Evolutionary conservation across 495 filamentous ascomycete genomes (phyloP).

Genomic region (Talaromyces thailandensis): DNA sequence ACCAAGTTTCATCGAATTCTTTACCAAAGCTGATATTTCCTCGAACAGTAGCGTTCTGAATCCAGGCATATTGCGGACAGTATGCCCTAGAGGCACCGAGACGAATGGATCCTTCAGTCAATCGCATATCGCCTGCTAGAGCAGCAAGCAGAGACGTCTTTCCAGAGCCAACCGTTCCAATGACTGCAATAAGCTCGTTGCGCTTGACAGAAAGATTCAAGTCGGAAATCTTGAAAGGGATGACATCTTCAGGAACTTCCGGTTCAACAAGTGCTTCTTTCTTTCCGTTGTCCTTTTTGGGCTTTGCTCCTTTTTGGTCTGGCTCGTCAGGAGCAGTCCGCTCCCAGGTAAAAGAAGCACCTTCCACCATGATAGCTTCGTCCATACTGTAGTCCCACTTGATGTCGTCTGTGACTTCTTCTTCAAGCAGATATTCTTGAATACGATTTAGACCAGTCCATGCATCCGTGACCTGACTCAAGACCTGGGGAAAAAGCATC

Average conservation of each 20-base stretch:
- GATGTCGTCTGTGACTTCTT: conserved; percentile 74
- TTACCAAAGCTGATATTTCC: conserved; percentile 91
- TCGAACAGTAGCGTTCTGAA: conserved; percentile 79
- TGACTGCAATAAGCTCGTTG: conserved; percentile 82
- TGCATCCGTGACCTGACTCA: conserved; percentile 83
- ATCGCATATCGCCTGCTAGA: conserved; percentile 88
- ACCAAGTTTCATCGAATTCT: conserved; percentile 42
- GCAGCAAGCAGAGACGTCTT: conserved; percentile 89
- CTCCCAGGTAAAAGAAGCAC: conserved; percentile 92
- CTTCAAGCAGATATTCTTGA: conserved; percentile 75
- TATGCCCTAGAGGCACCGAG: conserved; percentile 76
- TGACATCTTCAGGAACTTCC: conserved; percentile 36
- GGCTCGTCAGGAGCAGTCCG: conserved; percentile 57
- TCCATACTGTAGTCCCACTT: conserved; percentile 49
- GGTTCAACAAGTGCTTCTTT: conserved; percentile 16
- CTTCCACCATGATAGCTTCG: conserved; percentile 60
- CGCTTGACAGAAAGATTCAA: conserved; percentile 66
- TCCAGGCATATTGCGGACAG: conserved; percentile 96
- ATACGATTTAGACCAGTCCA: conserved; percentile 76
- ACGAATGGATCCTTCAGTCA: conserved; percentile 61
- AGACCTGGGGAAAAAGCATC: conserved; percentile 78
- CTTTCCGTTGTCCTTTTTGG: conserved; percentile 15
- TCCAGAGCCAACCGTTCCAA: conserved; percentile 83
- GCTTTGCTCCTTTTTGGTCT: conserved; percentile 23
- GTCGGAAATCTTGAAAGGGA: conserved; percentile 74